phyloP scores from a whole-genome alignment of 768 basidiomycete genomes.

The Russula sp. region DNA sequence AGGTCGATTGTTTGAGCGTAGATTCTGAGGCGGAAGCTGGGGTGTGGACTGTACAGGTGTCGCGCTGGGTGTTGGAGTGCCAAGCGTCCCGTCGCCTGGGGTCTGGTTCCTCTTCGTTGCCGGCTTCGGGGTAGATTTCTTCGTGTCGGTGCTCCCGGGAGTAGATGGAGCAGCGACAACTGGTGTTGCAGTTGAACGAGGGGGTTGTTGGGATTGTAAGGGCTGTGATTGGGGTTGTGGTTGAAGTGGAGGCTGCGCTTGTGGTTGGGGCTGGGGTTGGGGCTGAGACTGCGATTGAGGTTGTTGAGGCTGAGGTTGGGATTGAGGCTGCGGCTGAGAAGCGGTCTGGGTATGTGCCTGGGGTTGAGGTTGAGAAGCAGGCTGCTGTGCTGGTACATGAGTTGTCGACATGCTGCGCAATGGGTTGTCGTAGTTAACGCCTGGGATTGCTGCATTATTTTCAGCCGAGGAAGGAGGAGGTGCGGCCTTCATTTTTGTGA shows the following conservation, averaged over 20 bases:
- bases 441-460: neutral
- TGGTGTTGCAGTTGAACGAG: constrained; percentile 16
- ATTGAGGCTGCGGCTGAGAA: constrained; percentile 12
- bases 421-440: constrained; percentile 6
- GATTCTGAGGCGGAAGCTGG: constrained; percentile 25
- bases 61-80: constrained; percentile 26
- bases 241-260: constrained; percentile 8
- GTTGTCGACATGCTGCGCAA: constrained; percentile 1
- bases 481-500: neutral
- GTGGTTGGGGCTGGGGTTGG: constrained; percentile 3
- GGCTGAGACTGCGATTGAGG: neutral
- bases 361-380: constrained; percentile 7
- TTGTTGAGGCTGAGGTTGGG: constrained; percentile 3
- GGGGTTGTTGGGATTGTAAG: constrained; percentile 13
- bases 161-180: constrained; percentile 14
- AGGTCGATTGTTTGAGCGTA: constrained; percentile 31
- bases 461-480: neutral
- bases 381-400: neutral
- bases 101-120: constrained; percentile 18
- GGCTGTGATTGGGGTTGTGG: constrained; percentile 10
- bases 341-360: constrained; percentile 4
- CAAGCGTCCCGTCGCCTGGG: constrained; percentile 10
- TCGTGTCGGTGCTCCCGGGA: constrained; percentile 17
- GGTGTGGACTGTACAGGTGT: constrained; percentile 28
- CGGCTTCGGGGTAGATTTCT: constrained; percentile 20